phyloP scores from a whole-genome alignment of 805 yeast genomes.

The Lachancea sp. region DNA sequence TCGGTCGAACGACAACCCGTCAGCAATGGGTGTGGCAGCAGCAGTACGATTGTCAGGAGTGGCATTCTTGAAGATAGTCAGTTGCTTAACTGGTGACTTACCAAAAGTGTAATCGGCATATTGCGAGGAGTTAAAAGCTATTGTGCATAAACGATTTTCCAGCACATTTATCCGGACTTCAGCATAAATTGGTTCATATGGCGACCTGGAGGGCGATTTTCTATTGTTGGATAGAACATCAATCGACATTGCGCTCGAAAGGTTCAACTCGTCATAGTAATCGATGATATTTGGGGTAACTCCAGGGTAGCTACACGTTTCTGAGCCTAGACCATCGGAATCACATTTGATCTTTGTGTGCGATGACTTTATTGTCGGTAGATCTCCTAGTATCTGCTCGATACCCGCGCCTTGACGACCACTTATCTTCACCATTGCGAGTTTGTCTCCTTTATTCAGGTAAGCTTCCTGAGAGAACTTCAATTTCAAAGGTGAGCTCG shows the following conservation, averaged over 20 bases:
- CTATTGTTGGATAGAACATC: slow-evolving; percentile 47
- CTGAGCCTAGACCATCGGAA: slow-evolving; percentile 40
- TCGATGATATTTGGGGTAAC: slow-evolving; percentile 43
- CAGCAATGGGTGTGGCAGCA: slow-evolving; percentile 9
- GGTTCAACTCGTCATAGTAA: slow-evolving; percentile 31
- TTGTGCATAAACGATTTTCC: slow-evolving; percentile 57
- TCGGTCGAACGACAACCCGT: slow-evolving; percentile 29
- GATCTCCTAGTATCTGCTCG: slow-evolving; percentile 42
- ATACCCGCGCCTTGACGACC: slow-evolving; percentile 47
- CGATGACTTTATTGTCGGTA: slow-evolving; percentile 54
- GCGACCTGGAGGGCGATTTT: slow-evolving; percentile 38
- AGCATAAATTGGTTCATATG: slow-evolving; percentile 60
- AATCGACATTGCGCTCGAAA: slow-evolving; percentile 40
- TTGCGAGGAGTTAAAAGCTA: slow-evolving; percentile 50
- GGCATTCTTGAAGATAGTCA: slow-evolving; percentile 44
- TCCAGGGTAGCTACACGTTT: slow-evolving; percentile 48
- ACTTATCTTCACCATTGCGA: slow-evolving; percentile 39
- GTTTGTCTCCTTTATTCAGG: slow-evolving; percentile 28
- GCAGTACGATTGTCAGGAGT: slow-evolving; percentile 5
- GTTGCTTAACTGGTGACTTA: slow-evolving; percentile 57
- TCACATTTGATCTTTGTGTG: slow-evolving; percentile 33
- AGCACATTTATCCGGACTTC: slow-evolving; percentile 51
- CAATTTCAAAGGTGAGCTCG: slow-evolving; percentile 59
- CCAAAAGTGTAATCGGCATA: slow-evolving; percentile 31
- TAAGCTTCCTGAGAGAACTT: slow-evolving; percentile 61